Evolutionary conservation across 345 rosid genomes (phyloP), one percentile per base, ranked within the genome.

Genomic region (Alliaria petiolata): DNA sequence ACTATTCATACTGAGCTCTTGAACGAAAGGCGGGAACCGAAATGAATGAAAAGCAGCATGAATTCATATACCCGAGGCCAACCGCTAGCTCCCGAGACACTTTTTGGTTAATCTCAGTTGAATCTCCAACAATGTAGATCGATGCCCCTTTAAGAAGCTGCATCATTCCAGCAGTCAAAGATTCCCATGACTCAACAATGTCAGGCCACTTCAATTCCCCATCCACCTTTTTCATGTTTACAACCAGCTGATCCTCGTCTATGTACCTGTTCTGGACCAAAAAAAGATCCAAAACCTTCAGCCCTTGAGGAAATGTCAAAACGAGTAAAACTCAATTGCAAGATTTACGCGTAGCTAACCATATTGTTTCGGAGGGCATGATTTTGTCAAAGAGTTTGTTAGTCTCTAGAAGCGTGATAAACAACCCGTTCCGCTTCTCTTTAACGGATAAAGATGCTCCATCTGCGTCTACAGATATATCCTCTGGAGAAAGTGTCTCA

Each of bases 121-220:
- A 83, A 78, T 84, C 87, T 15, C 96, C 96, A 47, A 86, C 88
- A 55, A 89, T 77, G 65, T 82, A 93, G 63, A 89, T 80, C 13
- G 97, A 90, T 28, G 95, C 79, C 47, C 98, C 95, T 84, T 85
- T 86, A 30, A 93, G 87, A 16, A 93, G 87, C 68, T 93, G 96
- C 86, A 76, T 62, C 33, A 87, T 78, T 36, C 89, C 96, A 11
- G 87, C 86, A 51, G 96, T 80, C 78, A 89, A 76, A 36, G 98
- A 93, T 38, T 90, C 92, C 97, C 95, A 89, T 0, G 97, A 87
- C 80, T 93, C 97, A 70, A 87, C 80, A 82, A 89, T 81, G 73
- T 89, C 91, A 51, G 96, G 96, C 95, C 97, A 93, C 78, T 90
- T 87, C 81, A 89, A 81, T 28, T 85, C 86, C 0, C 89, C 89